Conservation (phyloP, 345 rosid species). For the Kernera saxatilis region DNA sequence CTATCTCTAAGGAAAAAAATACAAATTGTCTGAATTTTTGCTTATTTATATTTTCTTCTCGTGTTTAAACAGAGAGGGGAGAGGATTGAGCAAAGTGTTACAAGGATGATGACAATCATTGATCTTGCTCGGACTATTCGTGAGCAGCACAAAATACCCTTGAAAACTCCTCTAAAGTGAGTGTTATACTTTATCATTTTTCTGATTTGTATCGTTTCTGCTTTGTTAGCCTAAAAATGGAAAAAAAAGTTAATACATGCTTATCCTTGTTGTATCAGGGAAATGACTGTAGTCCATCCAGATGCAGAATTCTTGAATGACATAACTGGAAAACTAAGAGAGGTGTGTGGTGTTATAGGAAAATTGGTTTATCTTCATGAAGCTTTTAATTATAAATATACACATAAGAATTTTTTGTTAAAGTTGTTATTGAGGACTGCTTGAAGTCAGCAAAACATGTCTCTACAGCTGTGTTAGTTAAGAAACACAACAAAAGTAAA, state of each 20-base stretch:
- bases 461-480: not conserved
- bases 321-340: constrained; percentile 83
- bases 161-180: constrained; percentile 90
- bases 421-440: not conserved
- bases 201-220: not conserved
- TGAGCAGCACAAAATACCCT: constrained; percentile 84
- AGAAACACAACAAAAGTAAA: not conserved
- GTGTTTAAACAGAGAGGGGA: constrained; percentile 55
- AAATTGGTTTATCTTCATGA: not conserved
- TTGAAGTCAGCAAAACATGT: not conserved
- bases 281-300: constrained; percentile 88
- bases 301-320: constrained; percentile 85
- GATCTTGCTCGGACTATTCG: constrained; percentile 97
- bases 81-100: constrained; percentile 86
- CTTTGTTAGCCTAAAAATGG: not conserved
- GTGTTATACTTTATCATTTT: constrained; percentile 5
- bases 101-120: constrained; percentile 92
- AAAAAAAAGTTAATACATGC: not conserved
- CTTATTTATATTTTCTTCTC: not conserved
- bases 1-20: not conserved
- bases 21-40: not conserved
- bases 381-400: not conserved
- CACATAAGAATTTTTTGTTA: not conserved
- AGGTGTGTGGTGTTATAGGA: constrained; percentile 44
- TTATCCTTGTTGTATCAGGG: constrained; percentile 42